These are phyloP conservation scores for Pseudocercospora fijiensis DNA, from an alignment of 2,329 filamentous ascomycete genomes.

Conservation along the genomic window DNA sequence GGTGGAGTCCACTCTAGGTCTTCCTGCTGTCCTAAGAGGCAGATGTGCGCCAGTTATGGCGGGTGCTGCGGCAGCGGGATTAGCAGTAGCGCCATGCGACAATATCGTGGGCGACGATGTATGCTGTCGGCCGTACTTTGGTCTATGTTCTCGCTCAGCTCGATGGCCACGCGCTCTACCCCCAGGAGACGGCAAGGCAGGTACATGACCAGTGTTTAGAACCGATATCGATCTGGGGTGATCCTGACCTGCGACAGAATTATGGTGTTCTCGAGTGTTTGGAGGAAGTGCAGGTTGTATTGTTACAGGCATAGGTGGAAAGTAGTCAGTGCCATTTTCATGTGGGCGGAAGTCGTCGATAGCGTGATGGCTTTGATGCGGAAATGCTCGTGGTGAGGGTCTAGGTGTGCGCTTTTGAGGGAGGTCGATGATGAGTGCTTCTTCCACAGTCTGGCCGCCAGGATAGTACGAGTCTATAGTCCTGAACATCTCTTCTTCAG, in stretches of 20 bases:
- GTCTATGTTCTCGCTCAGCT: constrained; percentile 44
- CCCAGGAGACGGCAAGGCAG: constrained; percentile 81
- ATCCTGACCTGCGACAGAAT: constrained; percentile 30
- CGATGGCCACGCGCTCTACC: constrained; percentile 49
- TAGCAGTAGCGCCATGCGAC: constrained; percentile 39
- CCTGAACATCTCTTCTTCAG: constrained; percentile 78
- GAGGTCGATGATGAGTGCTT: constrained; percentile 88
- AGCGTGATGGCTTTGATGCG: constrained; percentile 54
- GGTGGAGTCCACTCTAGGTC: constrained; percentile 43
- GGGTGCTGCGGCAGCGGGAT: constrained; percentile 30
- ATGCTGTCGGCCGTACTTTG: constrained; percentile 66
- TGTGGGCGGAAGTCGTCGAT: constrained; percentile 64
- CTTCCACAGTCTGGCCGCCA: constrained; percentile 80
- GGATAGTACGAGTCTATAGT: constrained; percentile 82
- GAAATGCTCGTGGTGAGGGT: constrained; percentile 66
- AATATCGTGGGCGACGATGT: constrained; percentile 78
- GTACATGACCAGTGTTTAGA: constrained; percentile 74
- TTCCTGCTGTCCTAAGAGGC: constrained; percentile 29
- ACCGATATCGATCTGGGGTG: constrained; percentile 72
- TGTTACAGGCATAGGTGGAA: constrained; percentile 65
- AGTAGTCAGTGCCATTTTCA: constrained; percentile 76
- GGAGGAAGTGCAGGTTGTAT: constrained; percentile 43
- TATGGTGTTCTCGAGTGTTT: constrained; percentile 15
- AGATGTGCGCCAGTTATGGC: constrained; percentile 44
- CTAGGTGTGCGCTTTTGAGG: constrained; percentile 73